Conservation (phyloP, 2,329 filamentous ascomycete genomes). For the Neofusicoccum kwambonambiense region DNA sequence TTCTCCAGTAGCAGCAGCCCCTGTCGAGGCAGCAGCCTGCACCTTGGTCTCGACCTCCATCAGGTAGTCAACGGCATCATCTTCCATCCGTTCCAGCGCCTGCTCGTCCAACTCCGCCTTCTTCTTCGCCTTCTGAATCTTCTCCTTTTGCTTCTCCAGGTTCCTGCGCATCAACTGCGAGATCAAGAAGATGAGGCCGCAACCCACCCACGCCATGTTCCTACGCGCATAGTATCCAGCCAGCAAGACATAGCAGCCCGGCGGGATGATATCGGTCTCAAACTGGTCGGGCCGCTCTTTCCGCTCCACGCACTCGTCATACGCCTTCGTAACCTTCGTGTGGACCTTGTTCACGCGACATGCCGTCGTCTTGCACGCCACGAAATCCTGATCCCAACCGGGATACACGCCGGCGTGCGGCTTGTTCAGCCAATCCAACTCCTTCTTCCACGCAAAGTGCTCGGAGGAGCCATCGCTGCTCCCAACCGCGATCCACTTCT, state of each 20-base stretch:
- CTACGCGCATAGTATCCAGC: neutral
- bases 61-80: slow-evolving; percentile 14
- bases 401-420: slow-evolving; percentile 8
- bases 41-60: slow-evolving; percentile 7
- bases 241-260: slow-evolving; percentile 3
- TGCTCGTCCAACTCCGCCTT: slow-evolving; percentile 17
- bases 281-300: slow-evolving; percentile 1
- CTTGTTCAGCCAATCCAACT: slow-evolving; percentile 13
- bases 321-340: slow-evolving; percentile 3
- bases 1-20: neutral
- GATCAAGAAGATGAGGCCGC: neutral
- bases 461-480: neutral
- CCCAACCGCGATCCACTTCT: neutral
- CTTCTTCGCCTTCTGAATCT: slow-evolving; percentile 14
- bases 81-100: slow-evolving; percentile 15
- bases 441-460: slow-evolving; percentile 13
- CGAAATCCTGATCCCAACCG: slow-evolving; percentile 14
- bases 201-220: slow-evolving; percentile 13
- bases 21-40: neutral
- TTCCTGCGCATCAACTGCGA: neutral
- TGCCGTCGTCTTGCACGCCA: slow-evolving; percentile 17
- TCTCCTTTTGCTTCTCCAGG: slow-evolving; percentile 17
- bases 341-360: slow-evolving; percentile 18
- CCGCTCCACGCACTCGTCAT: slow-evolving; percentile 11
- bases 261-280: neutral